Conservation (phyloP, 768 basidiomycete species). For the Suillus lakei region DNA sequence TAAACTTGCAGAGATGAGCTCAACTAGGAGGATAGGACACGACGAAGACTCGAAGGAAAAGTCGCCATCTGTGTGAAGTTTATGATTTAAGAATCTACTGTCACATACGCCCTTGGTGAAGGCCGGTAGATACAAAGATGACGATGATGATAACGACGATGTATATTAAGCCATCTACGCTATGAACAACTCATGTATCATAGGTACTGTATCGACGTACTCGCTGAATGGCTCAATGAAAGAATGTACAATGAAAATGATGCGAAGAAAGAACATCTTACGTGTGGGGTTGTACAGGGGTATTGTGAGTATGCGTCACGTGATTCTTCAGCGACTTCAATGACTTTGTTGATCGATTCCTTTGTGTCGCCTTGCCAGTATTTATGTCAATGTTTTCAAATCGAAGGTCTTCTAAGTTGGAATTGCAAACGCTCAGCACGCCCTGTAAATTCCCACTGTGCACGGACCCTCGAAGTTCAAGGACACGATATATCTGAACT, state of each 20-base stretch:
- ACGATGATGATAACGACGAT: not conserved
- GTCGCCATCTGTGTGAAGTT: not conserved
- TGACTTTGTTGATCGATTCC: not conserved
- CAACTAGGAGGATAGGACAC: not conserved
- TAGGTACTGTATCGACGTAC: not conserved
- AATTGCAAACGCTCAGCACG: not conserved
- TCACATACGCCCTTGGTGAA: not conserved
- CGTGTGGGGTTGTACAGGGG: not conserved
- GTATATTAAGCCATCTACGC: not conserved
- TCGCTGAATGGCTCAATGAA: not conserved
- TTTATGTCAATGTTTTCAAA: not conserved
- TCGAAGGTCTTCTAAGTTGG: not conserved
- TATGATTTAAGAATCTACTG: not conserved
- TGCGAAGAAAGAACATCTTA: not conserved
- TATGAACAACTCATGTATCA: not conserved
- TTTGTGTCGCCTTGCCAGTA: not conserved
- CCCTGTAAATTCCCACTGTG: not conserved
- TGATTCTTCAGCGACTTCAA: not conserved
- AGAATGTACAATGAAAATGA: not conserved
- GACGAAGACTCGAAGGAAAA: not conserved
- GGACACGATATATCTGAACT: not conserved
- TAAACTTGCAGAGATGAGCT: not conserved
- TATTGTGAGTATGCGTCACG: not conserved
- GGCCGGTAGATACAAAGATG: too few relatives aligned
- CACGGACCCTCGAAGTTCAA: not conserved